Percentiles rank a stretch among this genome's conserved stretches.
Evolutionary conservation across 495 filamentous ascomycete species (phyloP).

Genomic region (Aspergillus conjunctus): DNA sequence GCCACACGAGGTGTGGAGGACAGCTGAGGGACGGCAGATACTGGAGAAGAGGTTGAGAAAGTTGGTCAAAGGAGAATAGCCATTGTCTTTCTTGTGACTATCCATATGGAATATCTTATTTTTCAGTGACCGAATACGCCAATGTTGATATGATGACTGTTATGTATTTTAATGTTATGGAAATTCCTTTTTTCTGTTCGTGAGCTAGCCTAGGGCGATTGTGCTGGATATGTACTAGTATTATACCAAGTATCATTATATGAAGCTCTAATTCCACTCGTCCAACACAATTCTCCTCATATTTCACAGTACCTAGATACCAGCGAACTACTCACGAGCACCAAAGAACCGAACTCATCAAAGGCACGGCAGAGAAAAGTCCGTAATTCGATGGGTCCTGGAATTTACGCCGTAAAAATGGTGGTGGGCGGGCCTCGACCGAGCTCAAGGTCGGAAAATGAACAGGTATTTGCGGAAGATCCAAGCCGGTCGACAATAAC

Average conservation of each 20-base stretch:
- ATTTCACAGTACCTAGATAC: neutral
- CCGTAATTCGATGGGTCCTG: no score
- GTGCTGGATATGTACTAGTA: neutral
- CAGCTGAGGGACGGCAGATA: conserved; percentile 62
- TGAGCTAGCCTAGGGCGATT: neutral
- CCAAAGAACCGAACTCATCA: no score
- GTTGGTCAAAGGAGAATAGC: conserved; percentile 49
- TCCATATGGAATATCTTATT: neutral
- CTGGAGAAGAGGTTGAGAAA: conserved; percentile 70
- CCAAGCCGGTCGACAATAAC: neutral
- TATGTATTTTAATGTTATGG: neutral
- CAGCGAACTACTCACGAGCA: no score
- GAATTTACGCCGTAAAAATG: neutral
- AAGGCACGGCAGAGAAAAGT: no score
- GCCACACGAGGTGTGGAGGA: conserved; percentile 84
- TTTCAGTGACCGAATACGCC: neutral
- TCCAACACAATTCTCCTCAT: neutral
- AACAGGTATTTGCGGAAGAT: neutral
- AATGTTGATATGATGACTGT: neutral
- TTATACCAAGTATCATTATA: neutral
- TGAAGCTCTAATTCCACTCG: neutral
- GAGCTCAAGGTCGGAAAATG: neutral
- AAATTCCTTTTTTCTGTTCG: neutral
- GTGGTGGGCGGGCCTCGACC: neutral
- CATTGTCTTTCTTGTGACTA: neutral